Evolutionary conservation across 1,284 basidiomycete species (phyloP).

Genomic region (Tausonia pullulans): DNA sequence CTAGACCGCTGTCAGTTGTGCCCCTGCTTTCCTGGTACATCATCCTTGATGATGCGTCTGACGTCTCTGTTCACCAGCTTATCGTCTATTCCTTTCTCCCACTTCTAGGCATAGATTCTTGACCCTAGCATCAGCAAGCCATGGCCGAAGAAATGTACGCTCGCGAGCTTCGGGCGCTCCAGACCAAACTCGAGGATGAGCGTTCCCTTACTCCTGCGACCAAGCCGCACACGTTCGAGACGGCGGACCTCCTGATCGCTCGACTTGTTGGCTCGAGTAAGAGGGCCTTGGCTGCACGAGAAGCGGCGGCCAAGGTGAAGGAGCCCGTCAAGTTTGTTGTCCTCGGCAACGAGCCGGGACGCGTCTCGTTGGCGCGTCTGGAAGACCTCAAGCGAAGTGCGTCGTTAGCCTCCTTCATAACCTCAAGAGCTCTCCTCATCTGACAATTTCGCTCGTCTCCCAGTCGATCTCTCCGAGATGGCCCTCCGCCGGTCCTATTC

Average conservation of each 20-base stretch:
- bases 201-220: background rate
- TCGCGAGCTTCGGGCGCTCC: background rate
- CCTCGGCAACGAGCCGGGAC: background rate
- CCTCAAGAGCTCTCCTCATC: background rate
- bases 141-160: background rate
- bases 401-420: background rate
- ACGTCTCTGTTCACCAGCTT: too few relatives aligned
- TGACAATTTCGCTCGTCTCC: background rate
- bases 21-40: too few relatives aligned
- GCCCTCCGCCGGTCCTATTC: background rate
- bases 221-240: background rate
- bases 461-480: conserved; percentile 5
- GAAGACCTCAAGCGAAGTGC: background rate
- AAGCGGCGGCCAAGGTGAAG: background rate
- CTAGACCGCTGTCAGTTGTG: too few relatives aligned
- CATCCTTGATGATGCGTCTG: too few relatives aligned
- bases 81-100: too few relatives aligned
- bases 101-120: too few relatives aligned
- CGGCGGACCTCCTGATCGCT: too few relatives aligned
- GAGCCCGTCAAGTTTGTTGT: background rate
- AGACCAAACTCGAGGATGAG: background rate
- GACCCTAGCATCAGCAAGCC: background rate
- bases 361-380: background rate
- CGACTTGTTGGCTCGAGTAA: too few relatives aligned
- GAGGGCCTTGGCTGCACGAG: background rate